Evolutionary conservation across 768 basidiomycete species (phyloP).

Genomic region (Mycena alexandri): DNA sequence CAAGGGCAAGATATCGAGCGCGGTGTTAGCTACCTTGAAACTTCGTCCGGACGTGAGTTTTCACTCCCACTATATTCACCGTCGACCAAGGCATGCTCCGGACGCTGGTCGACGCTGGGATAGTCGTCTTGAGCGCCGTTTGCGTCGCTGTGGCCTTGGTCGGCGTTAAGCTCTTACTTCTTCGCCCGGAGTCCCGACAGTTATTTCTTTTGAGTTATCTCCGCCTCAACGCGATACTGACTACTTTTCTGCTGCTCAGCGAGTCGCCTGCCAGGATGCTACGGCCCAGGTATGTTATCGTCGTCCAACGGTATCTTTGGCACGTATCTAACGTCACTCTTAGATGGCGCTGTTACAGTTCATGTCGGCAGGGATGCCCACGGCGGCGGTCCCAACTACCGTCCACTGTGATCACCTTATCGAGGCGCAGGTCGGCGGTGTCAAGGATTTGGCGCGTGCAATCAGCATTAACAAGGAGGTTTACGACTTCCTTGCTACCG

Average conservation of each 20-base stretch:
- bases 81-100: no score
- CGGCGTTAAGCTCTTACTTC: background rate
- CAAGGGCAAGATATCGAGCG: conserved; percentile 91
- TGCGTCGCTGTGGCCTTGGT: background rate
- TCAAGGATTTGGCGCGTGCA: conserved; percentile 93
- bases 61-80: conserved; percentile 21
- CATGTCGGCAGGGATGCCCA: conserved; percentile 99
- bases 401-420: conserved; percentile 99
- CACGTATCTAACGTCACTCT: conserved; percentile 46
- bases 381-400: conserved; percentile 96
- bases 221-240: conserved; percentile 9
- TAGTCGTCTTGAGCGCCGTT: background rate
- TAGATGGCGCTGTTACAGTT: conserved; percentile 99
- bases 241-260: conserved; percentile 55
- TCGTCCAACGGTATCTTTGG: conserved; percentile 33
- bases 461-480: conserved; percentile 97
- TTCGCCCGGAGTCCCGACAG: background rate
- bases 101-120: no score
- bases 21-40: conserved; percentile 95
- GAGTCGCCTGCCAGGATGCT: conserved; percentile 92
- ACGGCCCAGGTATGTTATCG: conserved; percentile 77
- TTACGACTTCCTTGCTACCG: conserved; percentile 98
- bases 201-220: no score
- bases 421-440: conserved; percentile 95
- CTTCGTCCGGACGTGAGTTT: conserved; percentile 93